These are phyloP conservation scores for Pichia sp. DNA, from an alignment of 1,139 yeast genomes.

Conservation along the genomic window DNA sequence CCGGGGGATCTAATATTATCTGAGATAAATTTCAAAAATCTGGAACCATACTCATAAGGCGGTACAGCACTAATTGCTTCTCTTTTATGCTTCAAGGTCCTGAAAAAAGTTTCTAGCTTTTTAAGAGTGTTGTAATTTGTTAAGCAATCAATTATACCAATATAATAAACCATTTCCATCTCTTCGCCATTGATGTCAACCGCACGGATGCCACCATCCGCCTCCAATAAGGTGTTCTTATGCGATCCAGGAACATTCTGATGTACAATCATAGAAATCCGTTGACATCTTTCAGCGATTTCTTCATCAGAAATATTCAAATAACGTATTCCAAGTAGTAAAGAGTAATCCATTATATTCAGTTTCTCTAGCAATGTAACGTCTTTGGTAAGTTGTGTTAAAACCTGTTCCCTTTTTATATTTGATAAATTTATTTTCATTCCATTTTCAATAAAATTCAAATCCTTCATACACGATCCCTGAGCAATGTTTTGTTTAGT, in stretches of 20 bases:
- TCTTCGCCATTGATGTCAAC: conserved; percentile 62
- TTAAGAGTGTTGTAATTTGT: conserved; percentile 78
- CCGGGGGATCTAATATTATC: conserved; percentile 21
- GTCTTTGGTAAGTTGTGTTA: conserved; percentile 68
- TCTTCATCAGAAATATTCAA: conserved; percentile 19
- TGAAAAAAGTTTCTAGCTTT: conserved; percentile 78
- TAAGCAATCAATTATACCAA: conserved; percentile 91
- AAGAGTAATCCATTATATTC: conserved; percentile 93
- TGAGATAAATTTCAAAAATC: conserved; percentile 69
- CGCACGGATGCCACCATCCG: conserved; percentile 74
- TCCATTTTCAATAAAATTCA: conserved; percentile 72
- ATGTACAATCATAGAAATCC: conserved; percentile 20
- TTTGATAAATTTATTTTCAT: conserved; percentile 70
- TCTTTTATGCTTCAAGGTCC: conserved; percentile 64
- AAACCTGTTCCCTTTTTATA: conserved; percentile 46
- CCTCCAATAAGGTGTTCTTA: conserved; percentile 16
- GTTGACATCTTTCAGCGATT: conserved; percentile 19
- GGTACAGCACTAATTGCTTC: conserved; percentile 83
- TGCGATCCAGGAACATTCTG: conserved; percentile 21
- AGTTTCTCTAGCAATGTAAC: conserved; percentile 62
- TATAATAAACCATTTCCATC: conserved; percentile 65
- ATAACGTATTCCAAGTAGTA: conserved; percentile 83
- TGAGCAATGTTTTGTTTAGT: conserved; percentile 24
- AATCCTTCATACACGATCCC: conserved; percentile 62
- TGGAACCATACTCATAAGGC: conserved; percentile 78